phyloP scores from a whole-genome alignment of 371 early-diverging fungal genomes.

The Mucor saturninus region DNA sequence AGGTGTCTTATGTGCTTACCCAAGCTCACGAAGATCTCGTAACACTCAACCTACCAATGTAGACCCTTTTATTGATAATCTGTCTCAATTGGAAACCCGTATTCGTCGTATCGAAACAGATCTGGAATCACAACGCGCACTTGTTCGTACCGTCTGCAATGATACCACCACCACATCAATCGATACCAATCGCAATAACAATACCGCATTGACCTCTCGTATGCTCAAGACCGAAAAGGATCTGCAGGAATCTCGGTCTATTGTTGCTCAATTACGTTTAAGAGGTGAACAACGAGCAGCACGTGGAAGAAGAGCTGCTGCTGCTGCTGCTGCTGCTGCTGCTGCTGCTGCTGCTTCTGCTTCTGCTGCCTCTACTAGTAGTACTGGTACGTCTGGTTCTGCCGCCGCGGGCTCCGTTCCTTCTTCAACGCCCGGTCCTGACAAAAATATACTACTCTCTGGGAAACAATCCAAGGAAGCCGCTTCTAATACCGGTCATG shows the following conservation, averaged over 20 bases:
- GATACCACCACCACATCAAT: conserved; percentile 1
- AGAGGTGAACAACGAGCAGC: conserved; percentile 42
- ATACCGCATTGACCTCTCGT: conserved; percentile 14
- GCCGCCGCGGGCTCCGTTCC: conserved; percentile 15
- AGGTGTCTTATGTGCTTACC: conserved; percentile 47
- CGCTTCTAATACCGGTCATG: conserved; percentile 5
- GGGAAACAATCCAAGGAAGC: conserved; percentile 20
- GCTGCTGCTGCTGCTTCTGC: conserved; percentile 10
- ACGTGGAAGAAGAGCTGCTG: conserved; percentile 34
- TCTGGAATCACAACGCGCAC: conserved; percentile 28
- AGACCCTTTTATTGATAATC: conserved; percentile 50
- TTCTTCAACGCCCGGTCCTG: conserved; percentile 18
- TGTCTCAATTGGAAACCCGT: conserved; percentile 42
- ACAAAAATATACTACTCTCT: conserved; percentile 17
- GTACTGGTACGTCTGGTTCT: not conserved
- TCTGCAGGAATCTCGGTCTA: conserved; percentile 45
- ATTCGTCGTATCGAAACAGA: conserved; percentile 46
- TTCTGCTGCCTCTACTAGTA: not conserved
- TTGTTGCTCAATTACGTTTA: conserved; percentile 40
- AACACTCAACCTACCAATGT: conserved; percentile 48
- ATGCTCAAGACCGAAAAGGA: conserved; percentile 45
- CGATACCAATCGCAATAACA: not conserved
- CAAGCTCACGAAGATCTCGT: conserved; percentile 49
- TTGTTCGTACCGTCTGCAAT: conserved; percentile 25
- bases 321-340: conserved; percentile 13